A percentile compares a stretch with the other conserved stretches of the same genome.
Evolutionary conservation across 768 basidiomycete species (phyloP).

Genomic region (Panellus pusillus): DNA sequence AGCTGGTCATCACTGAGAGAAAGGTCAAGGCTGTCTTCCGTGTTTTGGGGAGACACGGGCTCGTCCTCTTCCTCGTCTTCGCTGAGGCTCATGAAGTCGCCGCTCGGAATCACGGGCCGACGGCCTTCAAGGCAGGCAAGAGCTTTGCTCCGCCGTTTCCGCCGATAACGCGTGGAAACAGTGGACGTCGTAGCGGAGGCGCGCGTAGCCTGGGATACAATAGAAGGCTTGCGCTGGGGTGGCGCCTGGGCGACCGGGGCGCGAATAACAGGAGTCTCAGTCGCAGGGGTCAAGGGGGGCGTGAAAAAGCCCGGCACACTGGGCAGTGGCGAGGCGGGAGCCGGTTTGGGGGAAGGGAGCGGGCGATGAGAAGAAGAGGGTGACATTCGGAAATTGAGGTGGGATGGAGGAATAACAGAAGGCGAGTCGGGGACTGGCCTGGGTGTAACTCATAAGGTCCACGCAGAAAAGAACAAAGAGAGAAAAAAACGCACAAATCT

Average conservation of each 20-base stretch:
- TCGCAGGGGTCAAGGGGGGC: not conserved
- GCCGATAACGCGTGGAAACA: conserved; percentile 29
- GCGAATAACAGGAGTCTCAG: not conserved
- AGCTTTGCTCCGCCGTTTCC: conserved; percentile 41
- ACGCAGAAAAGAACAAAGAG: not conserved
- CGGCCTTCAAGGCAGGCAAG: conserved; percentile 52
- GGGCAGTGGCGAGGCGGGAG: conserved; percentile 8
- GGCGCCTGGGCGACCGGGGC: not conserved
- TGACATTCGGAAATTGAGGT: conserved; percentile 4
- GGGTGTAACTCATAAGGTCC: not conserved
- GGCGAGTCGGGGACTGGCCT: conserved; percentile 12
- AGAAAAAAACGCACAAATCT: conserved; percentile 2
- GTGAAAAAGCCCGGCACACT: conserved; percentile 1
- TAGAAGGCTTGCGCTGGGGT: conserved; percentile 15
- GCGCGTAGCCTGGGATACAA: conserved; percentile 8
- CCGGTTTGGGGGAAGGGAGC: conserved; percentile 16
- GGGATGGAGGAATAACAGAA: conserved; percentile 5
- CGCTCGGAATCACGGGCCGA: conserved; percentile 15
- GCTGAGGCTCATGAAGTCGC: conserved; percentile 51
- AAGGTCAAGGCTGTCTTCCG: conserved; percentile 10
- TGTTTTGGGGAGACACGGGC: conserved; percentile 15
- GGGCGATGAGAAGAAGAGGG: conserved; percentile 14
- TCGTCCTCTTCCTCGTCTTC: conserved; percentile 44
- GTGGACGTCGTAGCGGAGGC: conserved; percentile 14
- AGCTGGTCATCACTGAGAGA: conserved; percentile 13